These are phyloP conservation scores for Penicillium janthinellum DNA, from an alignment of 2,329 filamentous ascomycete species.

Conservation along the genomic window DNA sequence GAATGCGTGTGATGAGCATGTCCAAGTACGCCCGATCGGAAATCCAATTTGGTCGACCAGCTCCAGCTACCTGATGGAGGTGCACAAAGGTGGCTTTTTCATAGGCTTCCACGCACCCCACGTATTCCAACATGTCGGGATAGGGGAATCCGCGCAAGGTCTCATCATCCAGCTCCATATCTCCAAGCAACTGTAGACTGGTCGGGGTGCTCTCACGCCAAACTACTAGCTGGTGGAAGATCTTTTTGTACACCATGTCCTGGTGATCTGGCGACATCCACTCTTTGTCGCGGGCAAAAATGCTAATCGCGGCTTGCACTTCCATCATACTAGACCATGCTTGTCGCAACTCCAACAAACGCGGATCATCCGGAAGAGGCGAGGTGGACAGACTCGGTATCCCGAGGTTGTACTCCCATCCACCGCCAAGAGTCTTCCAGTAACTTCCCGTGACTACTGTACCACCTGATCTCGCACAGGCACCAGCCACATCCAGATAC, in stretches of 20 bases:
- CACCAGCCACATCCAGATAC: constrained; percentile 44
- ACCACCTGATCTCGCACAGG: constrained; percentile 41
- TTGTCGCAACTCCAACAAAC: constrained; percentile 32
- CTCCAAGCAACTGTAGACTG: constrained; percentile 30
- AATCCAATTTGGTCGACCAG: constrained; percentile 32
- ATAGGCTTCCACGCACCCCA: constrained; percentile 40
- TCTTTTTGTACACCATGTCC: constrained; percentile 33
- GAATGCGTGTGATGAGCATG: constrained; percentile 34
- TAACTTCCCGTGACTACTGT: constrained; percentile 43
- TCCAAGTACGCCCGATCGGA: constrained; percentile 30
- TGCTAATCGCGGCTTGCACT: constrained; percentile 35
- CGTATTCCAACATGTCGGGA: constrained; percentile 37
- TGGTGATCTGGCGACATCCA: constrained; percentile 34
- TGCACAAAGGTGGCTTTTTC: constrained; percentile 41
- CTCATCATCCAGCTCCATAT: constrained; percentile 32
- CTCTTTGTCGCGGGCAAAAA: constrained; percentile 38
- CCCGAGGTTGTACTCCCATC: constrained; percentile 42
- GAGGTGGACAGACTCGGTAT: constrained; percentile 33
- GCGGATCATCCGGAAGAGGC: constrained; percentile 23
- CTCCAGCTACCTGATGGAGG: constrained; percentile 36
- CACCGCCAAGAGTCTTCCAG: constrained; percentile 41
- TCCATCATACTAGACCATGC: constrained; percentile 40
- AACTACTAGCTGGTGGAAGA: constrained; percentile 31
- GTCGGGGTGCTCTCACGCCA: constrained; percentile 35
- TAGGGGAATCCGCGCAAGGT: constrained; percentile 31